These are phyloP conservation scores for Fusarium ramigenum DNA, from an alignment of 2,329 filamentous ascomycete genomes.

Conservation along the genomic window DNA sequence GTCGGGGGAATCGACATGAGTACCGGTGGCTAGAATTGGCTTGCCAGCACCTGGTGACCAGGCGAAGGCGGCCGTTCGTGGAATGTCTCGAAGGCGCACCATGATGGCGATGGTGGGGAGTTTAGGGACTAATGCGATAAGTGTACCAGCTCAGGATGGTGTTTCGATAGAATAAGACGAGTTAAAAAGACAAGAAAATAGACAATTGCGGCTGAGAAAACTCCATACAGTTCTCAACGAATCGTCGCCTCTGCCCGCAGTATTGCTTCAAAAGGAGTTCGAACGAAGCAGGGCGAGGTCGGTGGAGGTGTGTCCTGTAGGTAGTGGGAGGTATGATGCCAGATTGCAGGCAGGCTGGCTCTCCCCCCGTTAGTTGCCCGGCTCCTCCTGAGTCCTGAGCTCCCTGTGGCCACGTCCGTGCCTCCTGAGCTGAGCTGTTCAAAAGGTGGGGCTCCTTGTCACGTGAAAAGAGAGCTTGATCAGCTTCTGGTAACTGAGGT, in stretches of 20 bases:
- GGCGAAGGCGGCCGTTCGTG: slow-evolving; percentile 94
- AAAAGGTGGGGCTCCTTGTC: slow-evolving; percentile 34
- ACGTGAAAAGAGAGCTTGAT: slow-evolving; percentile 41
- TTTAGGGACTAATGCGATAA: slow-evolving; percentile 36
- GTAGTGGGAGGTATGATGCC: slow-evolving; percentile 52
- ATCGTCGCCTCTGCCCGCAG: slow-evolving; percentile 45
- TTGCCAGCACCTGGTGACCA: slow-evolving; percentile 87
- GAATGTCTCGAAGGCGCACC: slow-evolving; percentile 96
- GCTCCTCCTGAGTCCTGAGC: slow-evolving; percentile 47
- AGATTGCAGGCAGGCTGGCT: slow-evolving; percentile 54
- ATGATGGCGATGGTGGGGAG: slow-evolving; percentile 63
- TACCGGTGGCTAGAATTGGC: slow-evolving; percentile 91
- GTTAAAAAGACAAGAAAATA: slow-evolving; percentile 27
- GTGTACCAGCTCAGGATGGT: slow-evolving; percentile 34
- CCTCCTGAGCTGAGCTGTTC: slow-evolving; percentile 41
- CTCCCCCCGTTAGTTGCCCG: slow-evolving; percentile 1
- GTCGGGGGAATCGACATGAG: slow-evolving; percentile 95
- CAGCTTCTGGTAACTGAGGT: background rate
- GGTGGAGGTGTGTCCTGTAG: slow-evolving; percentile 38
- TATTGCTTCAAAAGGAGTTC: slow-evolving; percentile 38
- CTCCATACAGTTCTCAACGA: slow-evolving; percentile 31
- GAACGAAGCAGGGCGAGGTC: slow-evolving; percentile 39
- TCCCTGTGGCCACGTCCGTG: slow-evolving; percentile 43
- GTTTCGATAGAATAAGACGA: slow-evolving; percentile 27
- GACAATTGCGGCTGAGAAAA: slow-evolving; percentile 32